phyloP scores from a whole-genome alignment of 1,284 basidiomycete species.

The Omphalotus olearius region DNA sequence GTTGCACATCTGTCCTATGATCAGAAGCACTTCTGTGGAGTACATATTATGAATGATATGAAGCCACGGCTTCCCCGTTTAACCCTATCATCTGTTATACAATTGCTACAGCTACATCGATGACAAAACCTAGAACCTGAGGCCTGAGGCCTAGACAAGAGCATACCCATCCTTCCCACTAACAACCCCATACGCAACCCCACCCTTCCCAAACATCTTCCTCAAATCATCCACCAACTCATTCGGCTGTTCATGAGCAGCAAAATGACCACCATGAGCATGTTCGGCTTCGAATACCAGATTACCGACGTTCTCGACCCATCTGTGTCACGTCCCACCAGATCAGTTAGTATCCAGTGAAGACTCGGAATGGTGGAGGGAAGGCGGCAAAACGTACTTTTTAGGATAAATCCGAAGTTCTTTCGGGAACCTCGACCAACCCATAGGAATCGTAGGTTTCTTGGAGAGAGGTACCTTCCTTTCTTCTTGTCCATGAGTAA shows the following conservation, averaged over 20 bases:
- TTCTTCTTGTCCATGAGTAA: not conserved
- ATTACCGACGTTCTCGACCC: not conserved
- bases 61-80: too few species aligned
- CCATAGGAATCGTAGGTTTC: conserved; percentile 5
- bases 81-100: too few species aligned
- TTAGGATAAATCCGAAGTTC: too few species aligned
- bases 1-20: too few species aligned
- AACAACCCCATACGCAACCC: conserved; percentile 16
- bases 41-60: too few species aligned
- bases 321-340: conserved; percentile 1
- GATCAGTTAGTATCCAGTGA: not conserved
- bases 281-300: conserved; percentile 7
- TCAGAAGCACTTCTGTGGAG: too few species aligned
- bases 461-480: not conserved
- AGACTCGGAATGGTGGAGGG: not conserved
- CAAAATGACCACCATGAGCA: conserved; percentile 5
- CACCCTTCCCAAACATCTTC: conserved; percentile 9
- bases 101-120: too few species aligned
- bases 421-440: conserved; percentile 8
- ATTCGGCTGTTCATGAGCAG: conserved; percentile 4
- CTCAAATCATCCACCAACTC: conserved; percentile 7
- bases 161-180: conserved; percentile 10
- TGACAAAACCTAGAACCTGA: too few species aligned
- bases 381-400: not conserved
- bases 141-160: too few species aligned